phyloP scores from a whole-genome alignment of 2,329 filamentous ascomycete species.

The Paraconiothyrium brasiliense region DNA sequence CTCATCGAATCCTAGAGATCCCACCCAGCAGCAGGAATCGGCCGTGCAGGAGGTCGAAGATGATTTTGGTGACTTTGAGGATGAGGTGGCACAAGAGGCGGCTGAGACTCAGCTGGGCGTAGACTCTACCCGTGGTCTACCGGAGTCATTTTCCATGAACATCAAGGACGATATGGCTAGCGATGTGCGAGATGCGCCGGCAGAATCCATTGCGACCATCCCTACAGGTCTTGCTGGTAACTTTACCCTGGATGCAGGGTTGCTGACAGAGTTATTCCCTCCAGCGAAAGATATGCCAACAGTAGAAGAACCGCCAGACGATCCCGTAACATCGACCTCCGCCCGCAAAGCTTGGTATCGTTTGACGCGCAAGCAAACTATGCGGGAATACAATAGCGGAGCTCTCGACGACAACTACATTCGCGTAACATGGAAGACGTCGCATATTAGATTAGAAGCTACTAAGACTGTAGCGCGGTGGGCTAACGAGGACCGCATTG shows the following conservation, averaged over 20 bases:
- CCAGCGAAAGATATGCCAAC: constrained; percentile 15
- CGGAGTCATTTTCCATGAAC: neutral
- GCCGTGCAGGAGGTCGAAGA: constrained; percentile 14
- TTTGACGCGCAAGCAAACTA: constrained; percentile 49
- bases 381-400: constrained; percentile 50
- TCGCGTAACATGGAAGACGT: constrained; percentile 49
- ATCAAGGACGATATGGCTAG: neutral
- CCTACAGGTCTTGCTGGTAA: neutral
- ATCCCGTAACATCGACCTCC: constrained; percentile 45
- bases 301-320: constrained; percentile 32
- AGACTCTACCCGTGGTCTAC: neutral
- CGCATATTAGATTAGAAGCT: constrained; percentile 43
- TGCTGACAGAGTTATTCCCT: constrained; percentile 43
- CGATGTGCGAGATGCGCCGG: neutral
- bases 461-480: constrained; percentile 48
- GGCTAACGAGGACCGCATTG: constrained; percentile 50
- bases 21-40: neutral
- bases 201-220: no score
- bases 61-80: constrained; percentile 33
- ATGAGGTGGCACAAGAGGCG: constrained; percentile 17
- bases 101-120: neutral
- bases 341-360: constrained; percentile 53
- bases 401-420: constrained; percentile 48
- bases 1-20: neutral
- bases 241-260: constrained; percentile 26